Evolutionary conservation across 768 basidiomycete genomes (phyloP).

Genomic region (Coprinopsis cinerea): DNA sequence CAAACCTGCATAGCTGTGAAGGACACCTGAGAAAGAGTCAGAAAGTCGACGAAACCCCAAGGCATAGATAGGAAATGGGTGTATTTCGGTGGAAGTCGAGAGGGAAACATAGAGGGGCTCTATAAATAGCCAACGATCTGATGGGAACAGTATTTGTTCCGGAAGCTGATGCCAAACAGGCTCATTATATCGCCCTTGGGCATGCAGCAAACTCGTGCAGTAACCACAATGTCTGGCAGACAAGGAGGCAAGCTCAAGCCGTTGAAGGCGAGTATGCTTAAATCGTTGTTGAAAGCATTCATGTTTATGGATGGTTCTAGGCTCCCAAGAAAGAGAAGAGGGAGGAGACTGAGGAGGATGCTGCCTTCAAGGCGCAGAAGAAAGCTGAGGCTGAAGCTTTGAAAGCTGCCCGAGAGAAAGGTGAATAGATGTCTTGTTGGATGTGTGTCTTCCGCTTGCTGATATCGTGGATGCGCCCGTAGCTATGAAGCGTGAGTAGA

Average conservation of each 20-base stretch:
- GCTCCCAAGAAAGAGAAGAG: slow-evolving; percentile 80
- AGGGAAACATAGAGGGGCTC: neutral
- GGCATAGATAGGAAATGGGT: too few relatives aligned
- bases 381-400: slow-evolving; percentile 69
- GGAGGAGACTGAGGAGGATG: slow-evolving; percentile 65
- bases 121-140: neutral
- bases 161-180: neutral
- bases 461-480: slow-evolving; percentile 6
- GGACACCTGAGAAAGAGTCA: slow-evolving; percentile 2
- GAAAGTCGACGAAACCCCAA: too few relatives aligned
- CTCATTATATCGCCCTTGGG: neutral
- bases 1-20: slow-evolving; percentile 10
- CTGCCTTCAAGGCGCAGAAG: slow-evolving; percentile 70
- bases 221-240: slow-evolving; percentile 49
- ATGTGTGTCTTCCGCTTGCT: slow-evolving; percentile 8
- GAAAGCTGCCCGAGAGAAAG: slow-evolving; percentile 70
- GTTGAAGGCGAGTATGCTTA: slow-evolving; percentile 52
- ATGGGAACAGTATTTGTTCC: neutral
- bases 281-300: neutral
- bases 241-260: slow-evolving; percentile 88
- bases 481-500: slow-evolving; percentile 51
- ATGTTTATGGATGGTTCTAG: slow-evolving; percentile 29
- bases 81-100: neutral
- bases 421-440: slow-evolving; percentile 27
- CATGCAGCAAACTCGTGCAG: neutral